phyloP scores from a whole-genome alignment of 163 green algal genomes.

The Prototheca cutis region DNA sequence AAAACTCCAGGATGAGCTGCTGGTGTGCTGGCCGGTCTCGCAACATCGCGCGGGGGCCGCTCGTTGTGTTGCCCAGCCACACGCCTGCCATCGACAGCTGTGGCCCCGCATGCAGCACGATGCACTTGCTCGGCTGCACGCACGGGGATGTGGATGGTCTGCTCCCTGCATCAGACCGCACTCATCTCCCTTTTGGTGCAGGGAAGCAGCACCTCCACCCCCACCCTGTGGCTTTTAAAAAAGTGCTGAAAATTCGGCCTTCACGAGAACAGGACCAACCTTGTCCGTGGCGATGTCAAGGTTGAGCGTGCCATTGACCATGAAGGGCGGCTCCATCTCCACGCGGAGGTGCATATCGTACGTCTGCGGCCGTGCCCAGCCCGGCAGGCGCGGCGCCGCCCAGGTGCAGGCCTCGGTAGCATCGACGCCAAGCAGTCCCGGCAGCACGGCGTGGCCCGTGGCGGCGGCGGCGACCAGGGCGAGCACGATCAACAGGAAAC shows the following conservation, averaged over 20 bases:
- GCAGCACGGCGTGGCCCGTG: not conserved
- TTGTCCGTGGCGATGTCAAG: slow-evolving; percentile 20
- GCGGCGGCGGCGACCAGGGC: slow-evolving; percentile 13
- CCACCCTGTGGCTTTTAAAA: no score
- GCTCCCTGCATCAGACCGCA: no score
- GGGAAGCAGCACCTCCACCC: no score
- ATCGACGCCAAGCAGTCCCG: not conserved
- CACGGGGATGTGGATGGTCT: no score
- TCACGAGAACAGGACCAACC: not conserved
- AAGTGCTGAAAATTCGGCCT: no score
- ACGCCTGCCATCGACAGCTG: slow-evolving; percentile 5
- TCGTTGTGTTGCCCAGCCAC: not conserved
- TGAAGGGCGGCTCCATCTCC: slow-evolving; percentile 4
- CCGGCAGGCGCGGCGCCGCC: slow-evolving; percentile 18
- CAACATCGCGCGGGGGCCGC: not conserved
- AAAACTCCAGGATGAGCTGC: slow-evolving; percentile 34
- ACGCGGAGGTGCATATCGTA: slow-evolving; percentile 23
- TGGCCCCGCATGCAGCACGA: slow-evolving; percentile 31
- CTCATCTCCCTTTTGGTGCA: no score
- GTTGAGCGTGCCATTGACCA: slow-evolving; percentile 15
- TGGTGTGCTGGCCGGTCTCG: slow-evolving; percentile 2
- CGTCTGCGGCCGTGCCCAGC: not conserved
- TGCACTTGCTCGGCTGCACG: slow-evolving; percentile 18
- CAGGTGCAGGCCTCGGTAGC: slow-evolving; percentile 17
- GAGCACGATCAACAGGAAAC: slow-evolving; percentile 5